Evolutionary conservation across 768 basidiomycete genomes (phyloP).

Genomic region (Melanogaster broomeanus): DNA sequence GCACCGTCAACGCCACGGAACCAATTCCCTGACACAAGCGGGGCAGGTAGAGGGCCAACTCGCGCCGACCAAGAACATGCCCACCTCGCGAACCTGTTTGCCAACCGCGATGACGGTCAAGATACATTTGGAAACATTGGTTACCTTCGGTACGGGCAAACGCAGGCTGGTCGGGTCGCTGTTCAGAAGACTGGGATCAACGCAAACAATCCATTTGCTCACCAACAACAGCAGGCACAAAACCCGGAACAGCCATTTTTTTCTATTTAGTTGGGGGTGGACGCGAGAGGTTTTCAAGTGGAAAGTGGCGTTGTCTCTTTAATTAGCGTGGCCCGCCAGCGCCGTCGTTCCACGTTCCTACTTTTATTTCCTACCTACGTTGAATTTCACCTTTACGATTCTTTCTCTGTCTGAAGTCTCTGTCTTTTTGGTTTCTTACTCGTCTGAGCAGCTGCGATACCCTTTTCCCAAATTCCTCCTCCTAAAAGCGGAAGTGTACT

Average conservation of each 20-base stretch:
- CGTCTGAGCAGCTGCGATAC: not conserved
- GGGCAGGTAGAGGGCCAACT: constrained; percentile 28
- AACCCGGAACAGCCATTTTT: constrained; percentile 77
- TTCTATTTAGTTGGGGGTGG: constrained; percentile 52
- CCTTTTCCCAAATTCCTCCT: constrained; percentile 1
- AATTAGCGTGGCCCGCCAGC: not conserved
- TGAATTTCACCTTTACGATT: not conserved
- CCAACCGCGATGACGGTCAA: constrained; percentile 86
- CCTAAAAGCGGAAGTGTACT: constrained; percentile 19
- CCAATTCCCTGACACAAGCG: constrained; percentile 12
- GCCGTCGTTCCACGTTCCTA: constrained; percentile 12
- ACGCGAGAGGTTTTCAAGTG: not conserved
- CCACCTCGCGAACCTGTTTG: constrained; percentile 79
- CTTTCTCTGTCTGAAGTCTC: not conserved
- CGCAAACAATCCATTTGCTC: constrained; percentile 67
- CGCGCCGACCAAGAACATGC: constrained; percentile 70
- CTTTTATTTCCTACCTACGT: constrained; percentile 1
- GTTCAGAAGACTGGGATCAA: constrained; percentile 48
- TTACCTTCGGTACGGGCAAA: constrained; percentile 66
- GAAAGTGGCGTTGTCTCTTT: constrained; percentile 6
- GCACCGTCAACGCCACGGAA: constrained; percentile 42
- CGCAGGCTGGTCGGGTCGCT: constrained; percentile 51
- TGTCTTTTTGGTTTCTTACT: not conserved
- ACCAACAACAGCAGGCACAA: constrained; percentile 57
- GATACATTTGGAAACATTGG: constrained; percentile 97